phyloP scores from a whole-genome alignment of 2,329 filamentous ascomycete genomes.

The Ilyonectria robusta region DNA sequence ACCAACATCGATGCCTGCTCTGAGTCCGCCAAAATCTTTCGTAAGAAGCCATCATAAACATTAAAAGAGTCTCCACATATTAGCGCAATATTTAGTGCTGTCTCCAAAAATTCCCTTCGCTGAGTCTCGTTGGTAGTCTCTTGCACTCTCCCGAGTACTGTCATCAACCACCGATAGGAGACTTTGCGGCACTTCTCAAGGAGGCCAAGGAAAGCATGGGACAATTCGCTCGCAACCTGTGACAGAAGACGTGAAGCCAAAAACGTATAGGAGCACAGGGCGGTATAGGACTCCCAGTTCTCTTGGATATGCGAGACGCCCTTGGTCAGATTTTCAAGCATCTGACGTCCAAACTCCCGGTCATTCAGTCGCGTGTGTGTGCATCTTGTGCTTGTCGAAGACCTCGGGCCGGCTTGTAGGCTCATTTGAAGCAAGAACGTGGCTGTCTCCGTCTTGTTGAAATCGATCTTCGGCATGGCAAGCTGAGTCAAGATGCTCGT shows the following conservation, averaged over 20 bases:
- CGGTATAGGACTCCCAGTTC: constrained; percentile 43
- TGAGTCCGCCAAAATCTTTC: constrained; percentile 3
- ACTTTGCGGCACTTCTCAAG: constrained; percentile 20
- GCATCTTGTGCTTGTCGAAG: not conserved
- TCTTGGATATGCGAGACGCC: constrained; percentile 25
- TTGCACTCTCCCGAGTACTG: constrained; percentile 13
- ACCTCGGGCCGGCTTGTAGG: constrained; percentile 36
- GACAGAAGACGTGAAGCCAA: constrained; percentile 39
- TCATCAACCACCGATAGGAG: constrained; percentile 31
- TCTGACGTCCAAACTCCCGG: constrained; percentile 14
- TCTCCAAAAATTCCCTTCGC: constrained; percentile 24
- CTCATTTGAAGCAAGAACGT: constrained; percentile 41
- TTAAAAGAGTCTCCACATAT: constrained; percentile 39
- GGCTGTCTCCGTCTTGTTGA: constrained; percentile 40
- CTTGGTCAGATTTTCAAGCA: constrained; percentile 15
- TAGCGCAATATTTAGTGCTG: constrained; percentile 17
- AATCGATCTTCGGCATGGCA: constrained; percentile 40
- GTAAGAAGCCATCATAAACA: constrained; percentile 12
- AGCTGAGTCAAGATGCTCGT: constrained; percentile 41
- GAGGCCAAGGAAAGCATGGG: not conserved
- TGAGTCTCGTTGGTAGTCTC: constrained; percentile 18
- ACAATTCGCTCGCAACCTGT: not conserved
- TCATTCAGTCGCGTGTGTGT: constrained; percentile 25
- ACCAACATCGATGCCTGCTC: constrained; percentile 32
- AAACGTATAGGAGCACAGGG: constrained; percentile 36